These are phyloP conservation scores for Arachnomyces sp. DNA, from an alignment of 2,329 filamentous ascomycete genomes.

Conservation along the genomic window DNA sequence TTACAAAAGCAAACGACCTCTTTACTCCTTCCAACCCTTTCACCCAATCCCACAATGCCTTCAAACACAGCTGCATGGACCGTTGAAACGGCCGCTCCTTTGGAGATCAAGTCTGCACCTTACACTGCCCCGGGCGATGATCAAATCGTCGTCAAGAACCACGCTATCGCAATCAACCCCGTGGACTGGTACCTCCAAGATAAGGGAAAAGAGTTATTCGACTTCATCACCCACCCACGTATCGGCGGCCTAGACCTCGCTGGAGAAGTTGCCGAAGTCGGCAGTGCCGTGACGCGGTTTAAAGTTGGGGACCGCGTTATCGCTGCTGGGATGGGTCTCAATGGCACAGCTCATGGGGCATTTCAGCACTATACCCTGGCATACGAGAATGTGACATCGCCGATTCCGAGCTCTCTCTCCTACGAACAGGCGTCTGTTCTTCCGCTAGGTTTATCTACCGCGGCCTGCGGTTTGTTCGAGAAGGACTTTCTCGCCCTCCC, in stretches of 20 bases:
- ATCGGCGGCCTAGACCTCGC: conserved; percentile 24
- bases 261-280: conserved; percentile 23
- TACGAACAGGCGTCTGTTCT: conserved; percentile 26
- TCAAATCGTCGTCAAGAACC: conserved; percentile 18
- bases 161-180: conserved; percentile 21
- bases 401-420: conserved; percentile 21
- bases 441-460: conserved; percentile 26
- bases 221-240: conserved; percentile 17
- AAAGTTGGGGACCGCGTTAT: conserved; percentile 25
- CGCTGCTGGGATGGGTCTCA: conserved; percentile 15
- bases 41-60: conserved; percentile 2
- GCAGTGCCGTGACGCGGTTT: conserved; percentile 17
- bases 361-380: conserved; percentile 28
- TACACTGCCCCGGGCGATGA: conserved; percentile 11
- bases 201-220: conserved; percentile 3
- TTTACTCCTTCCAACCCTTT: conserved; percentile 1
- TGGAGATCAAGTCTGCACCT: conserved; percentile 13
- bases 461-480: conserved; percentile 22
- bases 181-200: conserved; percentile 30
- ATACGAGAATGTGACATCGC: conserved; percentile 11
- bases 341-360: conserved; percentile 13
- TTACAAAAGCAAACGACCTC: not conserved
- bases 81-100: conserved; percentile 8
- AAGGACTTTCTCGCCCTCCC: conserved; percentile 17
- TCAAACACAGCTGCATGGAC: conserved; percentile 17